A percentile compares a stretch with the other conserved stretches of the same genome.
Conservation (phyloP, 1,139 yeast genomes). For the Yamadazyma conglobata region DNA sequence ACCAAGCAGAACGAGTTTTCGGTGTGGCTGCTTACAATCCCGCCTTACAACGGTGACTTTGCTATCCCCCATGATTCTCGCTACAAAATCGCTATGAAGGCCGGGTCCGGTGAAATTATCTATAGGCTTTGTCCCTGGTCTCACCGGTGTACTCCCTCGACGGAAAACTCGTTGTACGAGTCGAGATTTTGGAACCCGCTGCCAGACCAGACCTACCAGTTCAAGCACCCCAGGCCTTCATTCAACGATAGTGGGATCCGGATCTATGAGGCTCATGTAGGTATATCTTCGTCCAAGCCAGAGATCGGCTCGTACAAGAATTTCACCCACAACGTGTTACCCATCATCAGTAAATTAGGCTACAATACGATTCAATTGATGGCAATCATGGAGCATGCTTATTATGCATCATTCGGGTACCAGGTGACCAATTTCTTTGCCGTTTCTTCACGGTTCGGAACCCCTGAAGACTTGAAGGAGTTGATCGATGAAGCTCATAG, state of each 20-base stretch:
- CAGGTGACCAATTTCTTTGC: slow-evolving; percentile 94
- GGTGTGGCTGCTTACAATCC: slow-evolving; percentile 58
- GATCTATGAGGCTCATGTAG: slow-evolving; percentile 95
- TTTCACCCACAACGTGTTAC: slow-evolving; percentile 75
- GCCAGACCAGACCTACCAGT: slow-evolving; percentile 41
- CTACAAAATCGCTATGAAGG: slow-evolving; percentile 67
- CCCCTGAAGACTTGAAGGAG: slow-evolving; percentile 91
- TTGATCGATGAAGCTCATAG: slow-evolving; percentile 90
- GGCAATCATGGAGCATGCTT: slow-evolving; percentile 99
- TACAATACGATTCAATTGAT: slow-evolving; percentile 91
- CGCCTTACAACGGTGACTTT: slow-evolving; percentile 51
- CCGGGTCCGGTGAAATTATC: slow-evolving; percentile 65
- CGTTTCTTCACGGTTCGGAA: slow-evolving; percentile 81
- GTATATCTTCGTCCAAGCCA: slow-evolving; percentile 90
- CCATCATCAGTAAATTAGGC: slow-evolving; percentile 80
- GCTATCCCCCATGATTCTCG: slow-evolving; percentile 80
- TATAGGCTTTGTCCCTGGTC: slow-evolving; percentile 92
- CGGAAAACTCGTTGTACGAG: slow-evolving; percentile 51
- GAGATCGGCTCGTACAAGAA: slow-evolving; percentile 80
- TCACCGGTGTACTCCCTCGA: slow-evolving; percentile 72
- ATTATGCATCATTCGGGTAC: slow-evolving; percentile 95
- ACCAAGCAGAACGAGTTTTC: slow-evolving; percentile 57
- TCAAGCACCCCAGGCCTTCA: slow-evolving; percentile 62
- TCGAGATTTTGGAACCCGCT: slow-evolving; percentile 92
- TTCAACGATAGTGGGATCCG: slow-evolving; percentile 54